Base-by-base conservation (phyloP, 73 alveolate genomes). In the Breviolum minutum region DNA sequence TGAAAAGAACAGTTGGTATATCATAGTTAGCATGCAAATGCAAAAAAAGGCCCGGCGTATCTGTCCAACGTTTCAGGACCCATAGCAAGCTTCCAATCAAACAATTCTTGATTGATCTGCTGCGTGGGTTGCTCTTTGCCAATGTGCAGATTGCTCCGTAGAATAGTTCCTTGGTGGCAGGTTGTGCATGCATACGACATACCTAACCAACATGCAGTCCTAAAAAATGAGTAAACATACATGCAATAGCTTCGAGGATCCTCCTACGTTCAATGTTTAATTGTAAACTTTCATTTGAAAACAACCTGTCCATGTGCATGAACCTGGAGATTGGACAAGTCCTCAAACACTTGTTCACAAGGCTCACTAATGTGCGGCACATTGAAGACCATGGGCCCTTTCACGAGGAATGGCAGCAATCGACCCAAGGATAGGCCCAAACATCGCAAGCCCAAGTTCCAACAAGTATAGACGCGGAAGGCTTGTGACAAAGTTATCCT, bases 331-430 rank as follows among this genome's bases (percentile, higher is more conserved):
- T 40, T 48, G 32, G 27, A 10, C 40, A 80, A 11, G 10, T 10
- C 89, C 14, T 48, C 32, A n/a, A 16, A 17, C 32, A 11, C 32
- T 16, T 80, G 1, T 12, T 48, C 14, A 16, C 89, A 80, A 48
- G 91, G 74, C 74, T 62, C 94, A 22, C 79, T 85, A n/a, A 85
- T 62, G 94, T 62, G 79, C 14, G 94, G 94, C 62, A 85, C 94
- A 77, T 85, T 85, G 94, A 85, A 85, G 63, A 85, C 79, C 29
- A 85, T 62, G 94, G 94, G 94, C 6, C 94, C 94, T 16, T 85
- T 63, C 79, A 85, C 60, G 79, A 85, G 19, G 27, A 85, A 85
- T 27, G 94, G 94, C 63, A 63, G 79, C 76, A 60, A 12, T 11
- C 94, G 94, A 7, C 91, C 74, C 91, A 82, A 24, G 91, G 62